Conservation (phyloP, 768 basidiomycete species). For the Auricularia sp. region DNA sequence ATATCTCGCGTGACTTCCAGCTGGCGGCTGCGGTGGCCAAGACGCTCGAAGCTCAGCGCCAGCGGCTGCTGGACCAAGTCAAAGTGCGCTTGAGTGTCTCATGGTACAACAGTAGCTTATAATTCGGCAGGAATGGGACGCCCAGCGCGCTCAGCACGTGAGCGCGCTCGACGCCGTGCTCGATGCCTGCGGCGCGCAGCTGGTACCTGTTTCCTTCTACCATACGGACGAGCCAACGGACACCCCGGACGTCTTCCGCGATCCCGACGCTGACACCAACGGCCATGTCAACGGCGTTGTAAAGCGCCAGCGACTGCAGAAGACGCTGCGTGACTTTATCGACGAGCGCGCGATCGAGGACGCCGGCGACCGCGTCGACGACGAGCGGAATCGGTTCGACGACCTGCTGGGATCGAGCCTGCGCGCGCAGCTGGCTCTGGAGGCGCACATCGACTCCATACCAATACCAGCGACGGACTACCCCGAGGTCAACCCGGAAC, state of each 20-base stretch:
- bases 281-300: conserved; percentile 30
- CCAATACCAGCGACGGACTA: neutral
- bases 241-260: conserved; percentile 17
- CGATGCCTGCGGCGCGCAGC: conserved; percentile 59
- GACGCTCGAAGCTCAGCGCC: conserved; percentile 62
- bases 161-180: conserved; percentile 58
- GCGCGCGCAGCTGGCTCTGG: conserved; percentile 3
- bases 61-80: conserved; percentile 47
- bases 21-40: conserved; percentile 64
- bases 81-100: conserved; percentile 28
- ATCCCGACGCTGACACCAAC: neutral
- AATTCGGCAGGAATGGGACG: conserved; percentile 56
- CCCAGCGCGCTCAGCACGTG: conserved; percentile 44
- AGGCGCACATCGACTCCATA: neutral
- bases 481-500: neutral
- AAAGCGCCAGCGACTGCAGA: conserved; percentile 38
- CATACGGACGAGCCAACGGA: conserved; percentile 43
- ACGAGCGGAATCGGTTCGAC: conserved; percentile 55
- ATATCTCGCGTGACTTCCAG: conserved; percentile 23
- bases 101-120: neutral
- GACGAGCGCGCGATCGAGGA: conserved; percentile 77
- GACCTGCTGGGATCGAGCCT: neutral
- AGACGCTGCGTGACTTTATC: conserved; percentile 76
- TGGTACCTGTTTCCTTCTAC: conserved; percentile 72
- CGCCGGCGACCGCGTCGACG: conserved; percentile 60